A percentile compares a stretch with the other conserved stretches of the same genome.
These are phyloP conservation scores for Glaciozyma antarctica DNA, from an alignment of 768 basidiomycete species.

Conservation along the genomic window DNA sequence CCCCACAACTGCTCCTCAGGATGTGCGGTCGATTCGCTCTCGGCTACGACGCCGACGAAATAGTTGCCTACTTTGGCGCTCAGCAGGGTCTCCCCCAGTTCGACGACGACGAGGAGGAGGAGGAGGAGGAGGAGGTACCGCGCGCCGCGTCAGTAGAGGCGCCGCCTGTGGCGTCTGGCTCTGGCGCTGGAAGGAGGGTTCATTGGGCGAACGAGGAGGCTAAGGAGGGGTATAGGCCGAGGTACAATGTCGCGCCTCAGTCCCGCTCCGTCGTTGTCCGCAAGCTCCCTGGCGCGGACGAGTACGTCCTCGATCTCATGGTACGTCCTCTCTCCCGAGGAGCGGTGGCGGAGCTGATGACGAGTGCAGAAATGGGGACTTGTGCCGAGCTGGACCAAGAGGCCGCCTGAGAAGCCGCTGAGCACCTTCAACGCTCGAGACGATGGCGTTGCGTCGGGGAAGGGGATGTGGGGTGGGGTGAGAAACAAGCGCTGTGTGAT, in stretches of 20 bases:
- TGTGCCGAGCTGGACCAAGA: constrained; percentile 71
- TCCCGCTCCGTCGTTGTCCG: not conserved
- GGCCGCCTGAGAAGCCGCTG: constrained; percentile 54
- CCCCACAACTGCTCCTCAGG: not conserved
- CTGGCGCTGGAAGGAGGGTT: not conserved
- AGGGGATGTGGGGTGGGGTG: constrained; percentile 74
- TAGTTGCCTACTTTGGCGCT: not conserved
- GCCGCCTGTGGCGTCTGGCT: not conserved
- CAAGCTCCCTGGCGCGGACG: not conserved
- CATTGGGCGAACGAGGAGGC: constrained; percentile 1
- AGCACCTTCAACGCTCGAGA: constrained; percentile 84
- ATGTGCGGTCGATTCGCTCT: constrained; percentile 17
- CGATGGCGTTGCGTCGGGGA: constrained; percentile 62
- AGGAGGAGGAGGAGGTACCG: not conserved
- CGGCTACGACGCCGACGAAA: not conserved
- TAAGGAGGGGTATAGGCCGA: not conserved
- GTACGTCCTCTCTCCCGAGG: not conserved
- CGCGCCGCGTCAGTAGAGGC: not conserved
- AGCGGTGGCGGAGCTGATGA: not conserved
- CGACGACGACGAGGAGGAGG: not conserved
- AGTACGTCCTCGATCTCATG: not conserved
- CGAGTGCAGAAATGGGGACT: constrained; percentile 60
- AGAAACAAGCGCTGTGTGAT: constrained; percentile 80
- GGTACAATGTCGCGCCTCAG: constrained; percentile 8
- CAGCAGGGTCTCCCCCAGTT: not conserved